Evolutionary conservation across 1,284 basidiomycete species (phyloP).

Genomic region (Paramarasmius palmivorus): DNA sequence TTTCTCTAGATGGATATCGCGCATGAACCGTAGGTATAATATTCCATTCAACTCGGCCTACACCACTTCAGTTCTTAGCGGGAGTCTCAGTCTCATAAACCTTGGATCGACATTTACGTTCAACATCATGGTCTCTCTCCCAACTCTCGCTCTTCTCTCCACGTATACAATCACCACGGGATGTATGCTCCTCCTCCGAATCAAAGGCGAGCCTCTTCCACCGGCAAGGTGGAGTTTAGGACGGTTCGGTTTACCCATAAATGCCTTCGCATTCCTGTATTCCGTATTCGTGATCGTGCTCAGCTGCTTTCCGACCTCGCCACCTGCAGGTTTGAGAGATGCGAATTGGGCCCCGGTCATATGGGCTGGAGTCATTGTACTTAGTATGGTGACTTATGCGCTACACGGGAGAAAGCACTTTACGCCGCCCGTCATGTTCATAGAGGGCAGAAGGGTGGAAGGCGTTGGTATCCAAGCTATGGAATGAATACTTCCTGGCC

Average conservation of each 20-base stretch:
- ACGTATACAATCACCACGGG: background rate
- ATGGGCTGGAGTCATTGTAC: background rate
- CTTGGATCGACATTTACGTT: background rate
- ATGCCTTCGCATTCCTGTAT: background rate
- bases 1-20: background rate
- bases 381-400: background rate
- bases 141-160: background rate
- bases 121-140: conserved; percentile 1
- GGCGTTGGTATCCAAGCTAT: background rate
- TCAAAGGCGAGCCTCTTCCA: background rate
- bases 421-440: background rate
- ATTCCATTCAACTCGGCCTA: background rate
- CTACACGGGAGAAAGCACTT: background rate
- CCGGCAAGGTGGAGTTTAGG: background rate
- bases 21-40: background rate
- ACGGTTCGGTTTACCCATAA: background rate
- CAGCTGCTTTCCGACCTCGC: background rate
- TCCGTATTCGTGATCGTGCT: background rate
- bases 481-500: too few relatives aligned
- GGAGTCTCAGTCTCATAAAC: background rate
- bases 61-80: background rate
- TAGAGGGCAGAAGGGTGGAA: background rate
- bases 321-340: background rate
- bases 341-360: background rate
- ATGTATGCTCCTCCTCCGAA: background rate